phyloP scores from a whole-genome alignment of 805 yeast species.

The Barnettozyma botsteinii region DNA sequence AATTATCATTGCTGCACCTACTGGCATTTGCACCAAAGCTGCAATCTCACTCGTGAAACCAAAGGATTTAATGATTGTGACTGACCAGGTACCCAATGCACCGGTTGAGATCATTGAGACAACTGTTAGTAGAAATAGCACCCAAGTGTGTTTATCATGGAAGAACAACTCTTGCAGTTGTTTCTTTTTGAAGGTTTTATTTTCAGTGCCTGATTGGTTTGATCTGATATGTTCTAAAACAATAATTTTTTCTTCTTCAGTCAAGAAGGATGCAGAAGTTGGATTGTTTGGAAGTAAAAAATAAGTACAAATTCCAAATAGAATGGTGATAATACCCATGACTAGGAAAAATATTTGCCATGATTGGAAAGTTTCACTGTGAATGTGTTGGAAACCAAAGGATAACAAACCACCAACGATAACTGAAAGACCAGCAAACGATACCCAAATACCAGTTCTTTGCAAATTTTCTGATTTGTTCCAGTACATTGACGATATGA shows the following conservation, averaged over 20 bases:
- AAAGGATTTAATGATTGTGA: slow-evolving; percentile 37
- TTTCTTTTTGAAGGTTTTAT: slow-evolving; percentile 33
- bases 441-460: slow-evolving; percentile 51
- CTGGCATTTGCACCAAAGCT: slow-evolving; percentile 50
- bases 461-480: slow-evolving; percentile 45
- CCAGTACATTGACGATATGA: slow-evolving; percentile 60
- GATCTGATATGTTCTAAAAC: slow-evolving; percentile 38
- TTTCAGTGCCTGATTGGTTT: slow-evolving; percentile 45
- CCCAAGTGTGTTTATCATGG: slow-evolving; percentile 44
- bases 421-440: slow-evolving; percentile 49
- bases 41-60: slow-evolving; percentile 39
- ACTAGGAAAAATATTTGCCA: slow-evolving; percentile 59
- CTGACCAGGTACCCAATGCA: slow-evolving; percentile 33
- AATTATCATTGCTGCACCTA: slow-evolving; percentile 44
- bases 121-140: slow-evolving; percentile 39
- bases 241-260: slow-evolving; percentile 35
- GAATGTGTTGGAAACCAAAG: slow-evolving; percentile 49
- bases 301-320: slow-evolving; percentile 41
- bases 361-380: slow-evolving; percentile 35
- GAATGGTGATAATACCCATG: slow-evolving; percentile 47
- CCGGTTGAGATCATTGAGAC: slow-evolving; percentile 46
- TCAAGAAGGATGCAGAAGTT: slow-evolving; percentile 30
- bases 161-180: slow-evolving; percentile 40
- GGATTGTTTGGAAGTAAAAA: slow-evolving; percentile 48
- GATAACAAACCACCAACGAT: slow-evolving; percentile 42